Evolutionary conservation across 306 rosid species (phyloP), one percentile per base, ranked within the genome.

Genomic region (Sicyos edulis): DNA sequence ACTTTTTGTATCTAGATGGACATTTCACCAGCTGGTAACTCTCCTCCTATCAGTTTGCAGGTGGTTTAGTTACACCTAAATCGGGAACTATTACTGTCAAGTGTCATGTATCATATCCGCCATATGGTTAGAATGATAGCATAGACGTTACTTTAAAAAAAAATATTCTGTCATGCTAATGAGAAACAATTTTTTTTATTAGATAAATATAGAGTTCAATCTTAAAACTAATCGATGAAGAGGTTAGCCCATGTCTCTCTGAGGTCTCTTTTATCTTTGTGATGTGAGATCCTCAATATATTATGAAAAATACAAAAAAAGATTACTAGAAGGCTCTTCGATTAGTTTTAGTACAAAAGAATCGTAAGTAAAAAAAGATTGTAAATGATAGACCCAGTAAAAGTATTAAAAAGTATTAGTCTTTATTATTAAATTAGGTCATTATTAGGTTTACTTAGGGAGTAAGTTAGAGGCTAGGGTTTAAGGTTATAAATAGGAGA

Each of bases 11-110:
- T 84, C 91, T 81, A 86, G 96, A 85, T 92, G 98, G 98, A 83
- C 88, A 14, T 87, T 92, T 86, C 96, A 92, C 85, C 98, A 92
- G 83, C 89, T 92, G 93, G 98, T 92, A 90, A 75, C 59, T 81
- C 12, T 75, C 76, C 24, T 61, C 77, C 37, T 47, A 22, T 72
- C 80, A 71, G 64, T 70, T 16, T 24, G 2, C 45, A 51, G n/a
- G 62, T 70, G 72, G 71, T 47, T 47, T 66, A 20, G 20, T 7
- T 67, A 22, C 40, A 47, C 19, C 56, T 47, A 14, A 67, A 67
- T 47, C 10, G 12, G 5, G 54, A 65, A 19, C 49, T 26, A 13
- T 15, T 61, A 5, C 71, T n/a, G 16, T 45, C 71, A 66, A 42
- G 9, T 8, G 47, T 42, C 47, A 42, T 61, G 40, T 32, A 8